Percentiles rank a stretch among this genome's conserved stretches.
Evolutionary conservation across 441 rosid genomes (phyloP).

Genomic region (Populus hybrid): DNA sequence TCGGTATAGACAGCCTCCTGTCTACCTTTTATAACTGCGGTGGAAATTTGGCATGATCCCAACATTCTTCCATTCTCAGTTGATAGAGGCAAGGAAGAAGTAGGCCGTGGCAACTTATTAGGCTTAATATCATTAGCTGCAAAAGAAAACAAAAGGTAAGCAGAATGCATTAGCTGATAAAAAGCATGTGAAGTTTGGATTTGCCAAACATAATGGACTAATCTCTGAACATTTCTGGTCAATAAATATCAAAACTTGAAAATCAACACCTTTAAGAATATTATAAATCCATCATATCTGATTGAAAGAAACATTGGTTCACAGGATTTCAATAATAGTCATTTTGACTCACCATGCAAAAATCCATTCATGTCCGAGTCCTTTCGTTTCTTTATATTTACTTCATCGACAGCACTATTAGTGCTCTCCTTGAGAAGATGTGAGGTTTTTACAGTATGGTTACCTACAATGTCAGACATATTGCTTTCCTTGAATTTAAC

Average conservation of each 20-base stretch:
- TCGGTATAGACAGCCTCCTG: slow-evolving; percentile 25
- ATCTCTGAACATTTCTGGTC: neutral
- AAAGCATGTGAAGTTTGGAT: neutral
- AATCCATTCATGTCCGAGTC: slow-evolving; percentile 51
- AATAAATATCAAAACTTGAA: neutral
- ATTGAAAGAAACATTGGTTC: neutral
- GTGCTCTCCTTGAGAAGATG: slow-evolving; percentile 25
- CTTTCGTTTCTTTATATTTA: slow-evolving; percentile 48
- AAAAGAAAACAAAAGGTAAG: slow-evolving; percentile 30
- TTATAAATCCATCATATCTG: neutral
- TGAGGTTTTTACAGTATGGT: slow-evolving; percentile 19
- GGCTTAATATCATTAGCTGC: slow-evolving; percentile 52
- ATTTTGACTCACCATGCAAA: slow-evolving; percentile 55
- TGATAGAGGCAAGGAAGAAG: slow-evolving; percentile 26
- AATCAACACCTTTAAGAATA: neutral
- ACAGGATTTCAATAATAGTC: slow-evolving; percentile 3
- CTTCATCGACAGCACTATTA: slow-evolving; percentile 26
- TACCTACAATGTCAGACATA: slow-evolving; percentile 26
- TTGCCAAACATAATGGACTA: slow-evolving; percentile 13
- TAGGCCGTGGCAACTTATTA: slow-evolving; percentile 36
- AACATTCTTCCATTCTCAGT: slow-evolving; percentile 49
- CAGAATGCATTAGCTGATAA: slow-evolving; percentile 9
- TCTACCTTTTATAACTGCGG: slow-evolving; percentile 27
- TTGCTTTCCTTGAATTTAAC: slow-evolving; percentile 34
- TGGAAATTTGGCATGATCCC: slow-evolving; percentile 32